Evolutionary conservation across 1,284 basidiomycete genomes (phyloP), one percentile per base, ranked within the genome.

Genomic region (Cutaneotrichosporon dermatis): DNA sequence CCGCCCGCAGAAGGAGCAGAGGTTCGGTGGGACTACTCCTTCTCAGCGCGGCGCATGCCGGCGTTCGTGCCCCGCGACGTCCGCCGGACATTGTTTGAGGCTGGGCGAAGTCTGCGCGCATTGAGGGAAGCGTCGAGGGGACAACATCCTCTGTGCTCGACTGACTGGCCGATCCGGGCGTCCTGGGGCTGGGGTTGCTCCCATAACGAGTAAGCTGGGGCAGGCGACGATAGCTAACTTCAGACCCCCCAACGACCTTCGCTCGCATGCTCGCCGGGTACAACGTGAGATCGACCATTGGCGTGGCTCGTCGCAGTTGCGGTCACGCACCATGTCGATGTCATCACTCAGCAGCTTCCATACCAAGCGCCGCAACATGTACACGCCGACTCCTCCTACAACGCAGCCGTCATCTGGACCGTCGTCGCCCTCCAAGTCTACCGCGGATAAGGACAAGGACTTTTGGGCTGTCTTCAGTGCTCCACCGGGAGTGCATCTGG

Each of bases 71-170:
- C 76, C 0, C 58, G 62, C 8, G 66, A 68, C 1, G 53, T 54
- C 1, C 60, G 72, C 40, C 57, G 70, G n/a, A 68, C 59, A 9
- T 51, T 77, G 13, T 76, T 76, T 51, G 74, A 77, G 40, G 74
- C 74, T 5, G 76, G 76, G 0, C 60, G 66, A 33, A 73, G 71
- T 12, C 51, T 77, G 53, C 57, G 76, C 34, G 52, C 73, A 1
- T 59, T 77, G 12, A 46, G 66, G n/a, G 73, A 72, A 13, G 76
- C 76, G 6, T 69, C 69, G 6, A 56, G 51, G 1, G 66, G 68
- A 0, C 58, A 61, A 16, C 76, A 77, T 61, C 73, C 74, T 0
- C 62, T 77, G 3, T 73, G 71, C 49, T 35, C 55, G 7, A 58
- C 57, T 0, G 59, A 60, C 10, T 74, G 72, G 73, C 63, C 60